phyloP scores from a whole-genome alignment of 1,139 yeast genomes.

The Suhomyces kunorum region DNA sequence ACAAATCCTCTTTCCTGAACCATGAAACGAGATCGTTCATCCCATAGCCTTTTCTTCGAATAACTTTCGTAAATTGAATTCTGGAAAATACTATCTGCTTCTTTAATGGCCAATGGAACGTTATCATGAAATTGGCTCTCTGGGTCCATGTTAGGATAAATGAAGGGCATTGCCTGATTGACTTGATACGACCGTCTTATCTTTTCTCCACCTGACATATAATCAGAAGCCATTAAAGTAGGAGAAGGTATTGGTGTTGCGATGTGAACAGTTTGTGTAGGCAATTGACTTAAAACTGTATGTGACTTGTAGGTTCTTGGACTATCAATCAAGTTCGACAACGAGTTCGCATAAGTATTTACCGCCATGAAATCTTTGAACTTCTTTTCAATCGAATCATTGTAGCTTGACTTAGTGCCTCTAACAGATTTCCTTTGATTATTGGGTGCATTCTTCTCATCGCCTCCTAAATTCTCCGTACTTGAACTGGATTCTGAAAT shows the following conservation, averaged over 20 bases:
- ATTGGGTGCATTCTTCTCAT: too few relatives aligned
- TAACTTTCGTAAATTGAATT: constrained; percentile 66
- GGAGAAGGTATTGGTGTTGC: constrained; percentile 94
- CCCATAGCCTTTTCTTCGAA: constrained; percentile 68
- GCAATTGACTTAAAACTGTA: constrained; percentile 55
- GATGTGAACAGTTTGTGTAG: constrained; percentile 68
- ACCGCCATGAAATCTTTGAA: constrained; percentile 45
- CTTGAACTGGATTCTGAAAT: background rate
- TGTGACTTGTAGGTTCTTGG: constrained; percentile 60
- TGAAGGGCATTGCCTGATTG: constrained; percentile 75
- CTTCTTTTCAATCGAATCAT: constrained; percentile 20
- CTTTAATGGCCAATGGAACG: constrained; percentile 75
- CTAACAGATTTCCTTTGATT: background rate
- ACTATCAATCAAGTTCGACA: constrained; percentile 58
- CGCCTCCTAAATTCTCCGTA: background rate
- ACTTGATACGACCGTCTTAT: constrained; percentile 74
- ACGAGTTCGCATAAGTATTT: constrained; percentile 47
- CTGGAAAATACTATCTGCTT: constrained; percentile 65
- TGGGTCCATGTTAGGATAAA: constrained; percentile 53
- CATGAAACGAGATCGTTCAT: constrained; percentile 69
- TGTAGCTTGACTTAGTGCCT: background rate
- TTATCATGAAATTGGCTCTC: constrained; percentile 19
- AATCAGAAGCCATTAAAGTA: constrained; percentile 61
- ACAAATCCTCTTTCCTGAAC: constrained; percentile 73
- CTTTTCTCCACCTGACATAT: constrained; percentile 61